Evolutionary conservation across 2,329 filamentous ascomycete species (phyloP).

Genomic region (Phoma sp.): DNA sequence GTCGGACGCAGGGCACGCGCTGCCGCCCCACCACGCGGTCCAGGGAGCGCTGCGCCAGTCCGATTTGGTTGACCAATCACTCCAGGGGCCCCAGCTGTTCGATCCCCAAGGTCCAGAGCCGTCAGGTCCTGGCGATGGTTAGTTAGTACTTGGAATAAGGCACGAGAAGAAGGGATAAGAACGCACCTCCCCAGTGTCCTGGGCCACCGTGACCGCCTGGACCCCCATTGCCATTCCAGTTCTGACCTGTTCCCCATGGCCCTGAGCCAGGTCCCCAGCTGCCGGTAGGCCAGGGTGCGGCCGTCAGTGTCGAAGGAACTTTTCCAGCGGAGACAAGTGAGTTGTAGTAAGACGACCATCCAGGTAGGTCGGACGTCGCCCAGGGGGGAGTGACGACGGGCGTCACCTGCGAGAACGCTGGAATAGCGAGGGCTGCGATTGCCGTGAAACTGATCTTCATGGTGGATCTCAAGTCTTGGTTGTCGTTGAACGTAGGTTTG

Average conservation of each 20-base stretch:
- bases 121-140: constrained; percentile 18
- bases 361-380: constrained; percentile 26
- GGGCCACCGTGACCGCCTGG: constrained; percentile 18
- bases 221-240: constrained; percentile 5
- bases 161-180: neutral
- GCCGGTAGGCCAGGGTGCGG: constrained; percentile 30
- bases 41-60: constrained; percentile 40
- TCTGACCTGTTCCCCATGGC: constrained; percentile 25
- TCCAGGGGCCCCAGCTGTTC: constrained; percentile 36
- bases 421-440: constrained; percentile 4
- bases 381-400: constrained; percentile 24
- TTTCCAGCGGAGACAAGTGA: constrained; percentile 33
- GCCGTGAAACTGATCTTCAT: constrained; percentile 14
- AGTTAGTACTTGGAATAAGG: neutral
- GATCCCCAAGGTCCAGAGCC: constrained; percentile 39
- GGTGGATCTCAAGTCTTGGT: neutral
- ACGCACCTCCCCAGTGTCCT: constrained; percentile 32
- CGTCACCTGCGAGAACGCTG: neutral
- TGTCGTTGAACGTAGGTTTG: neutral
- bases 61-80: constrained; percentile 34
- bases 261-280: constrained; percentile 30
- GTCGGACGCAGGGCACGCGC: constrained; percentile 37
- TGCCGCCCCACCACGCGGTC: constrained; percentile 46
- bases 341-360: constrained; percentile 35
- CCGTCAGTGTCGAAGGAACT: constrained; percentile 35